Percentiles rank a stretch among this genome's conserved stretches.
Conservation (phyloP, 228 moss, liverwort and hornwort species). For the Sphagnum magellanicum region DNA sequence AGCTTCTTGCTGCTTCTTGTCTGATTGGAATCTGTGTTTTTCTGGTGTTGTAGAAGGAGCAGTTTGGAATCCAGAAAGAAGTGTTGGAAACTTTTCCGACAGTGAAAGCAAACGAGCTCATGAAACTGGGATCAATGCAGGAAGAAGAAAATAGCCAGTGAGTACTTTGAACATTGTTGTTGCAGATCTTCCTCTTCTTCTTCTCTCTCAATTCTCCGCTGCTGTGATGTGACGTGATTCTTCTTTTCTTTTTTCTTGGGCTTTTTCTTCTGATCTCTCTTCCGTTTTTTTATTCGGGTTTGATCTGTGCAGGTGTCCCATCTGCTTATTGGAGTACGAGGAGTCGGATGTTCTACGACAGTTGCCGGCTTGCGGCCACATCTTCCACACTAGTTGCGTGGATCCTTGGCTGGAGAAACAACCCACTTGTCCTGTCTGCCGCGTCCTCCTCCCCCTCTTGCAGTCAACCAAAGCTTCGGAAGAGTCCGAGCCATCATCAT, state of each 20-base stretch:
- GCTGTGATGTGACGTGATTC: too few species aligned
- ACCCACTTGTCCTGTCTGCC: slow-evolving; percentile 51
- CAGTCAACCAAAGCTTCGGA: slow-evolving; percentile 8
- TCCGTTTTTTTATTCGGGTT: slow-evolving; percentile 2
- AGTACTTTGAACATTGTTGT: too few species aligned
- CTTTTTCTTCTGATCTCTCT: neutral
- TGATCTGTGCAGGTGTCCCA: slow-evolving; percentile 30
- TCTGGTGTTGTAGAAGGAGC: slow-evolving; percentile 13
- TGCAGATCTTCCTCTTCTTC: too few species aligned
- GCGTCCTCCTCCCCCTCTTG: slow-evolving; percentile 25
- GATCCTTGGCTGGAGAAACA: slow-evolving; percentile 61
- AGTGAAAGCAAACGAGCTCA: slow-evolving; percentile 43
- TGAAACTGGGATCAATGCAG: too few species aligned
- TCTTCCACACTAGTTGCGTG: slow-evolving; percentile 44
- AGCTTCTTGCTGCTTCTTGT: too few species aligned
- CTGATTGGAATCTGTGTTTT: too few species aligned
- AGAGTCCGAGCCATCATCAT: slow-evolving; percentile 23
- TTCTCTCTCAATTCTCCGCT: too few species aligned
- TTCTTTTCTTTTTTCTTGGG: neutral
- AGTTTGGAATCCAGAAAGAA: slow-evolving; percentile 50
- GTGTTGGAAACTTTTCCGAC: slow-evolving; percentile 56
- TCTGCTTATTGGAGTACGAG: slow-evolving; percentile 57
- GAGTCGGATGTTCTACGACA: slow-evolving; percentile 52
- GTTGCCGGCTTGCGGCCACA: slow-evolving; percentile 58
- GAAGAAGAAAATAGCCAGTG: too few species aligned